Conservation (phyloP, 495 filamentous ascomycete genomes). For the Penicillium malachiteum region DNA sequence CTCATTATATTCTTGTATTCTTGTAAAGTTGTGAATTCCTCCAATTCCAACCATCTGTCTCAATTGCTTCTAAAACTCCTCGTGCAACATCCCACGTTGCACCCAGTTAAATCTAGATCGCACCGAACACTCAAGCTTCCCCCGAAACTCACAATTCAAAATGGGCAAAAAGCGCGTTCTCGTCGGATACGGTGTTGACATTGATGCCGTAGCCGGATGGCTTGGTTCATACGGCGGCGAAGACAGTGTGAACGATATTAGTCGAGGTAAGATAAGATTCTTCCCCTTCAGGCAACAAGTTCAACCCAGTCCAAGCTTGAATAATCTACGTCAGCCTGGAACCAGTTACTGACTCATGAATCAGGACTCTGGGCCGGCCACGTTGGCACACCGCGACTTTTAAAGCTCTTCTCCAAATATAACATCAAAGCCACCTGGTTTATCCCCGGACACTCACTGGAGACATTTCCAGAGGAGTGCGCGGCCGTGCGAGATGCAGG, state of each 20-base stretch:
- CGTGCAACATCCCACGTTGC: no score
- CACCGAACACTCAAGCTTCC: no score
- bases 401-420: constrained; percentile 76
- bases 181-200: constrained; percentile 58
- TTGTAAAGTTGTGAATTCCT: background rate
- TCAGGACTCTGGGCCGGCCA: constrained; percentile 71
- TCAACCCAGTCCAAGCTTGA: background rate
- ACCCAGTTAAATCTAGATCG: no score
- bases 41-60: background rate
- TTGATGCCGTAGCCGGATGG: constrained; percentile 73
- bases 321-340: no score
- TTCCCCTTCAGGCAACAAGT: background rate
- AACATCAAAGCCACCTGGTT: constrained; percentile 84
- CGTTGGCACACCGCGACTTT: constrained; percentile 65
- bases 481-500: constrained; percentile 70
- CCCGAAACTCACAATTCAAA: constrained; percentile 3
- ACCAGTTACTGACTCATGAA: background rate
- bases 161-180: constrained; percentile 65
- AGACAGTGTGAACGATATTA: constrained; percentile 67
- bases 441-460: constrained; percentile 76
- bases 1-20: background rate
- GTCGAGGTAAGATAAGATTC: constrained; percentile 44
- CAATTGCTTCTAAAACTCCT: no score
- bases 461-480: constrained; percentile 76
- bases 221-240: constrained; percentile 71